These are phyloP conservation scores for Pseudogymnoascus sp. DNA, from an alignment of 2,329 filamentous ascomycete species.

Conservation along the genomic window DNA sequence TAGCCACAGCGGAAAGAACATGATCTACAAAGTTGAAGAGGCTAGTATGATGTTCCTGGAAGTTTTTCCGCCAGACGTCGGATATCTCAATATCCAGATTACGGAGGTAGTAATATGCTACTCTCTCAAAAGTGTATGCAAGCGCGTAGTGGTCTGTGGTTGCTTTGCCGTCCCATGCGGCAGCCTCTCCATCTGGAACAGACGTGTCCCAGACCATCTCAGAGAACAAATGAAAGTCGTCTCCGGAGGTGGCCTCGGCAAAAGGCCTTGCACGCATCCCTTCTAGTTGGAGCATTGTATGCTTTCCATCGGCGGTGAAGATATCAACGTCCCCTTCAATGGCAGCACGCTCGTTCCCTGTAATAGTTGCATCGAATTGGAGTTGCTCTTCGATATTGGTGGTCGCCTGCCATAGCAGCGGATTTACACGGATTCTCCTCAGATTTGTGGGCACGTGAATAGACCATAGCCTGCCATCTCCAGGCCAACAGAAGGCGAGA, in stretches of 20 bases:
- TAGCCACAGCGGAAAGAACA: neutral
- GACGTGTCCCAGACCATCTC: neutral
- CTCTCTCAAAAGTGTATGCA: neutral
- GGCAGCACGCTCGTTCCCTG: neutral
- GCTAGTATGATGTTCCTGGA: neutral
- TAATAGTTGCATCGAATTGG: neutral
- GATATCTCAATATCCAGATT: neutral
- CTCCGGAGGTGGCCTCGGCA: neutral
- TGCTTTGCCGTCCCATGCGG: neutral
- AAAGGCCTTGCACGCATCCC: neutral
- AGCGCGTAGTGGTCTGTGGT: neutral
- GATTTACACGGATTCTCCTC: conserved; percentile 20
- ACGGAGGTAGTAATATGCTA: conserved; percentile 9
- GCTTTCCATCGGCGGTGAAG: conserved; percentile 18
- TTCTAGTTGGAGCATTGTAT: neutral
- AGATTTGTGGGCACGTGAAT: conserved; percentile 22
- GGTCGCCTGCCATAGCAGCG: neutral
- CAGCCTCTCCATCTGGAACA: neutral
- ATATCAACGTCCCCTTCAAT: conserved; percentile 17
- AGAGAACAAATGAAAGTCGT: conserved; percentile 8
- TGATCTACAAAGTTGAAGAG: neutral
- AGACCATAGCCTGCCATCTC: conserved; percentile 18
- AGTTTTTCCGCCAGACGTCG: neutral
- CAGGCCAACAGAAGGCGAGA: conserved; percentile 18
- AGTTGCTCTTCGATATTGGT: neutral